Conservation (phyloP, 345 rosid genomes). For the Salix arbutifolia region DNA sequence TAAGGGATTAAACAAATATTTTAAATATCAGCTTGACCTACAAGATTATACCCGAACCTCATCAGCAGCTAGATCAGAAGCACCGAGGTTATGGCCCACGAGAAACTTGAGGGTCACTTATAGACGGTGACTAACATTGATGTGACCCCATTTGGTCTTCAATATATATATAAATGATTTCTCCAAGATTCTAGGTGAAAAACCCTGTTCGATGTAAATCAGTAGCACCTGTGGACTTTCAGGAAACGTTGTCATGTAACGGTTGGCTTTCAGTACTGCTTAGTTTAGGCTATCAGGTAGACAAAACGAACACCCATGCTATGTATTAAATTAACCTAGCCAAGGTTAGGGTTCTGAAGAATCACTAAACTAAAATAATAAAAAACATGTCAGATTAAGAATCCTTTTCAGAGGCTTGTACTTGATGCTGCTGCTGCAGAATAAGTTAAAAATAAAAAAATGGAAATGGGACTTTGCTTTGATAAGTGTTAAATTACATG, state of each 20-base stretch:
- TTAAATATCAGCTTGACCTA: no score
- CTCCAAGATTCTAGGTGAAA: background rate
- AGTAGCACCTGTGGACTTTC: background rate
- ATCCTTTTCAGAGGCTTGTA: background rate
- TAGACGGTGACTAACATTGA: background rate
- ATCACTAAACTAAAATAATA: background rate
- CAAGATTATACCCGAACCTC: no score
- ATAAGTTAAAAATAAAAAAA: background rate
- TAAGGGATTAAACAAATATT: no score
- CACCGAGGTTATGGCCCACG: slow-evolving; percentile 33
- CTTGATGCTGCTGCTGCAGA: background rate
- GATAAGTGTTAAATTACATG: background rate
- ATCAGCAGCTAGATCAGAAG: no score
- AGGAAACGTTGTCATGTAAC: no score
- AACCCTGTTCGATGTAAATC: background rate
- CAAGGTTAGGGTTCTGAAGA: background rate
- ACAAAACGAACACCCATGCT: no score
- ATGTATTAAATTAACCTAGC: background rate
- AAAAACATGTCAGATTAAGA: background rate
- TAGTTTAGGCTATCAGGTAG: no score
- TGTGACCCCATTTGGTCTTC: background rate
- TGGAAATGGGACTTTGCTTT: background rate
- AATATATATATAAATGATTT: background rate
- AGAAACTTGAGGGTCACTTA: slow-evolving; percentile 33
- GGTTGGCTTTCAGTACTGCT: no score